Evolutionary conservation across 768 basidiomycete species (phyloP).

Genomic region (Mycena galopus): DNA sequence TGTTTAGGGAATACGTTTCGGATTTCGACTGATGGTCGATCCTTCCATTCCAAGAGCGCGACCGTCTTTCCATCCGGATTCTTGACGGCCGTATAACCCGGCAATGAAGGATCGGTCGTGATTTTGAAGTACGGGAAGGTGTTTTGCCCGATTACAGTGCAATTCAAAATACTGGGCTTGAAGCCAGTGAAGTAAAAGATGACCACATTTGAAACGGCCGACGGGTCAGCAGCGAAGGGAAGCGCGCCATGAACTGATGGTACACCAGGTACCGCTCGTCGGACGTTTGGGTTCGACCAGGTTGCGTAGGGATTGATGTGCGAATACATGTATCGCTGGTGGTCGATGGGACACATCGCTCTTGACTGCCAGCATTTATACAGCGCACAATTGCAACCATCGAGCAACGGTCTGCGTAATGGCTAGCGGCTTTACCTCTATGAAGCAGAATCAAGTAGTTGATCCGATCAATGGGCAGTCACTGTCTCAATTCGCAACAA

Average conservation of each 20-base stretch:
- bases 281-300: constrained; percentile 9
- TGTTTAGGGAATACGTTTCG: constrained; percentile 47
- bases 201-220: constrained; percentile 36
- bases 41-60: constrained; percentile 55
- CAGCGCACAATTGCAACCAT: not conserved
- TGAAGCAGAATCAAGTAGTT: not conserved
- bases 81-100: constrained; percentile 43
- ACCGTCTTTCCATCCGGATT: constrained; percentile 45
- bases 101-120: constrained; percentile 45
- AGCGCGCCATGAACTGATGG: constrained; percentile 61
- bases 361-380: not conserved
- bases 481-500: not conserved
- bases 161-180: constrained; percentile 38
- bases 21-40: constrained; percentile 45
- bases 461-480: not conserved
- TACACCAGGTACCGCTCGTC: constrained; percentile 5
- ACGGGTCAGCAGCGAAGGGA: constrained; percentile 46
- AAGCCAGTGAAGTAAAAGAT: constrained; percentile 53
- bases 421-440: not conserved
- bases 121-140: constrained; percentile 52
- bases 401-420: not conserved
- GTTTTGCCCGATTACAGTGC: constrained; percentile 39
- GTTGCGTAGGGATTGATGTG: constrained; percentile 25
- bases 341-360: constrained; percentile 17
- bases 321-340: not conserved